Conservation (phyloP, 2,329 filamentous ascomycete species). For the Sodiomyces alkalinus region DNA sequence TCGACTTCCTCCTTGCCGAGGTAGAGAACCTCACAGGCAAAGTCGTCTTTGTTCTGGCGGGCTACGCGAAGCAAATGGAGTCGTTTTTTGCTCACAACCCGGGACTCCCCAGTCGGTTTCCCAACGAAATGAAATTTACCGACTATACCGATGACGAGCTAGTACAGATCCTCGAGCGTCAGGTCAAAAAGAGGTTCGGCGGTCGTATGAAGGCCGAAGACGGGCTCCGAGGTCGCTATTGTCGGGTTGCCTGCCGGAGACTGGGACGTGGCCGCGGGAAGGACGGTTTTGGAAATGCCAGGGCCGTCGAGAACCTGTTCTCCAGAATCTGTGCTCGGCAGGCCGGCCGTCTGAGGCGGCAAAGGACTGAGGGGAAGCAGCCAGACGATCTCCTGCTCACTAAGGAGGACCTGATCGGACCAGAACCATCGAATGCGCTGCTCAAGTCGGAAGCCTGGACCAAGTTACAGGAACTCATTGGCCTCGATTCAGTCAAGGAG, state of each 20-base stretch:
- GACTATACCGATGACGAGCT: constrained; percentile 57
- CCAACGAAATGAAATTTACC: constrained; percentile 46
- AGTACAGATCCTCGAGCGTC: constrained; percentile 38
- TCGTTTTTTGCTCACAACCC: constrained; percentile 61
- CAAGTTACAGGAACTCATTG: constrained; percentile 41
- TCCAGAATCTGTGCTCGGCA: constrained; percentile 41
- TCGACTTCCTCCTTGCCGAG: constrained; percentile 58
- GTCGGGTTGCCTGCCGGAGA: constrained; percentile 44
- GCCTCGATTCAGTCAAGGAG: constrained; percentile 46
- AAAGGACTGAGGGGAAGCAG: constrained; percentile 20
- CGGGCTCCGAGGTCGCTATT: constrained; percentile 43
- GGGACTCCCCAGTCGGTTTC: constrained; percentile 55
- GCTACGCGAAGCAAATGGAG: constrained; percentile 64
- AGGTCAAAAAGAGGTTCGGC: constrained; percentile 37
- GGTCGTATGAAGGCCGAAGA: constrained; percentile 43
- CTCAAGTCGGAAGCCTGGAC: constrained; percentile 37
- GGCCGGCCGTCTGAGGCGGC: constrained; percentile 32
- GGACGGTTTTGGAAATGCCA: constrained; percentile 59
- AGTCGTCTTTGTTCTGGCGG: constrained; percentile 56
- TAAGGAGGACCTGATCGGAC: constrained; percentile 57
- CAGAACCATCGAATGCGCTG: constrained; percentile 42
- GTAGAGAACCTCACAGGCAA: constrained; percentile 58
- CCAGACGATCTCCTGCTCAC: constrained; percentile 45
- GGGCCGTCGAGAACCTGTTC: constrained; percentile 49
- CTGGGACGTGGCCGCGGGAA: constrained; percentile 46